Evolutionary conservation across 495 filamentous ascomycete species (phyloP).

Genomic region (Xylaria castorea): DNA sequence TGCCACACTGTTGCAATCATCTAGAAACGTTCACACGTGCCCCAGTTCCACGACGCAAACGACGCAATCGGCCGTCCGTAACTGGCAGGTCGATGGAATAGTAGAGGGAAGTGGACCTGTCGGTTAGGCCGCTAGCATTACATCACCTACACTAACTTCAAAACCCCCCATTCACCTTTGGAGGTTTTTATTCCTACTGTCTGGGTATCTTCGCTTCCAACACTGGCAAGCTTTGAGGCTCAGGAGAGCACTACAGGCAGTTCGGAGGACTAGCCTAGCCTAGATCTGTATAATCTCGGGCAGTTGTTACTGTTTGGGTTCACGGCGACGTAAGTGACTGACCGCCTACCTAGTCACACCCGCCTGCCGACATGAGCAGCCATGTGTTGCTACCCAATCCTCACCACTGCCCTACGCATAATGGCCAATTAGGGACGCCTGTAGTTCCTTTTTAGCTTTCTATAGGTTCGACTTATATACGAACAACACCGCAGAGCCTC

Average conservation of each 20-base stretch:
- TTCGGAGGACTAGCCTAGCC: neutral
- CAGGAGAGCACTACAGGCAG: neutral
- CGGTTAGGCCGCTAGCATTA: neutral
- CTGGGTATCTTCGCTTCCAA: neutral
- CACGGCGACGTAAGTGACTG: neutral
- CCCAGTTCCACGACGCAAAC: neutral
- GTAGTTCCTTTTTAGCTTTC: neutral
- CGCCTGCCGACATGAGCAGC: neutral
- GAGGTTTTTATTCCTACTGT: neutral
- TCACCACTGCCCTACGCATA: neutral
- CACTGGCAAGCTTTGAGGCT: neutral
- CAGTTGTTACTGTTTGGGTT: neutral
- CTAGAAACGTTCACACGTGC: constrained; percentile 1
- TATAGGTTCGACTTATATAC: neutral
- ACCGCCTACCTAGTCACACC: neutral
- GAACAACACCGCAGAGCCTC: neutral
- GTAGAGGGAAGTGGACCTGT: neutral
- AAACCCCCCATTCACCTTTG: neutral
- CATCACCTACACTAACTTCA: constrained; percentile 1
- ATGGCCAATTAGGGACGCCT: neutral
- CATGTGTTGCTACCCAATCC: constrained; percentile 14
- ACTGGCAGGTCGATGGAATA: constrained; percentile 8
- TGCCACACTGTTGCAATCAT: neutral
- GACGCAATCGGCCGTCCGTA: no score
- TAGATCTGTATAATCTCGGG: neutral